Conservation (phyloP, 495 filamentous ascomycete species). For the Clavariopsis aquatica region DNA sequence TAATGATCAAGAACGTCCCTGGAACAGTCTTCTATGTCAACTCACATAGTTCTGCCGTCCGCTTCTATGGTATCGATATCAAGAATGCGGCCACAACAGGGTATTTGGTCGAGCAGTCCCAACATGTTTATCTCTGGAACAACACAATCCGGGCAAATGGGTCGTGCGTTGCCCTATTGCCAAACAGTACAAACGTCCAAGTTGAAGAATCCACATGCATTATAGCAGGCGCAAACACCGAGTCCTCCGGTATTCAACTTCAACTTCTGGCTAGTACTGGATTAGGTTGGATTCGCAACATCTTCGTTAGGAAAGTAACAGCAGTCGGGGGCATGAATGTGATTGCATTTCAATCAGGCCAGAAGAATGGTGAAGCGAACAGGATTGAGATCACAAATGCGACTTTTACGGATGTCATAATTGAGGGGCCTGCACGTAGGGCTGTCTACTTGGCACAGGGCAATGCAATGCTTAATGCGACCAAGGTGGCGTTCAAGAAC, state of each 20-base stretch:
- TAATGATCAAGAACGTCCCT: constrained; percentile 15
- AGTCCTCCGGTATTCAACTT: not conserved
- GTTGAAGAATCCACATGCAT: constrained; percentile 17
- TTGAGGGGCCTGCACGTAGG: constrained; percentile 4
- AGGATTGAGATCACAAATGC: constrained; percentile 11
- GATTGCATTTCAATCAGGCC: not conserved
- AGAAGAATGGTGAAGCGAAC: not conserved
- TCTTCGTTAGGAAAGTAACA: constrained; percentile 10
- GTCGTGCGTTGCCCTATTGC: constrained; percentile 4
- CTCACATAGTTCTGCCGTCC: constrained; percentile 3
- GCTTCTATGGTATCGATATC: constrained; percentile 14
- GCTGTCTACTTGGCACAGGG: constrained; percentile 5
- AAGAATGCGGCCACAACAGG: not conserved
- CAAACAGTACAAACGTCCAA: constrained; percentile 15
- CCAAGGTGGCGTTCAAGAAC: not conserved
- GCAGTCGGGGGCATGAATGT: constrained; percentile 12
- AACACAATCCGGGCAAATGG: constrained; percentile 7
- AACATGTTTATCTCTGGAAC: constrained; percentile 23
- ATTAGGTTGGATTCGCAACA: constrained; percentile 14
- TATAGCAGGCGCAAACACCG: not conserved
- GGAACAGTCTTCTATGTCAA: constrained; percentile 14
- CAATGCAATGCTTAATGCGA: not conserved
- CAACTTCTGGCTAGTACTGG: not conserved
- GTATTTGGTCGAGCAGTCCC: not conserved
- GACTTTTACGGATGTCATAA: constrained; percentile 13